Conservation (phyloP, 805 yeast genomes). For the Jamesozyma gamospora region DNA sequence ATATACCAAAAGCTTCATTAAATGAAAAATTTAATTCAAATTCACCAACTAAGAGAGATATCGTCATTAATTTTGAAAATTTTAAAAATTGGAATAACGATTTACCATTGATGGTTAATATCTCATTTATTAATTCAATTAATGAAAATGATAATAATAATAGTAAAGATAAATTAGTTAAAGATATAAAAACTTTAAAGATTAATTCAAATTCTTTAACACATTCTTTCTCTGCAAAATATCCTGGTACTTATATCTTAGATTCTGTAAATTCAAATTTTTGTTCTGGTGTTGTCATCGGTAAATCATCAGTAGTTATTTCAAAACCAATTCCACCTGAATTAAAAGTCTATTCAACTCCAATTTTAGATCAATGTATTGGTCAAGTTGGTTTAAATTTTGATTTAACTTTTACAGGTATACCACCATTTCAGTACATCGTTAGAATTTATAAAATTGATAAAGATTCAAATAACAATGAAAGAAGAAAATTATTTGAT, state of each 20-base stretch:
- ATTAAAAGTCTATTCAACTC: constrained; percentile 32
- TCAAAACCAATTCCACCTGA: constrained; percentile 50
- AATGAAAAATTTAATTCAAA: constrained; percentile 31
- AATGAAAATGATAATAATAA: constrained; percentile 4
- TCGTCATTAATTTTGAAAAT: constrained; percentile 27
- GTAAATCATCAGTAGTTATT: constrained; percentile 43
- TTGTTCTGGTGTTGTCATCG: constrained; percentile 59
- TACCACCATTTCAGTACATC: constrained; percentile 68
- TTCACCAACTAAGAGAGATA: constrained; percentile 32
- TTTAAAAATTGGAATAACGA: constrained; percentile 18
- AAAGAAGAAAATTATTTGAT: constrained; percentile 26
- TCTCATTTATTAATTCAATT: constrained; percentile 27
- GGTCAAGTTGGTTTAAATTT: constrained; percentile 84
- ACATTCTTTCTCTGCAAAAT: constrained; percentile 33
- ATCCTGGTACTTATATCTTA: constrained; percentile 61
- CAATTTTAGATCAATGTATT: constrained; percentile 77
- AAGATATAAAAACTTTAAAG: constrained; percentile 13
- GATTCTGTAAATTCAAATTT: constrained; percentile 43
- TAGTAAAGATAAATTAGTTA: constrained; percentile 9
- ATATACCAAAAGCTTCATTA: constrained; percentile 43
- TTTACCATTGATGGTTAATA: constrained; percentile 29
- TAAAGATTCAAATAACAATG: constrained; percentile 6
- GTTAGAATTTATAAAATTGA: constrained; percentile 50
- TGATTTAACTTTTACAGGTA: constrained; percentile 58
- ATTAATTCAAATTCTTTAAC: constrained; percentile 14